Conservation (phyloP, 2,329 filamentous ascomycete species). For the Ceratocystis huliohia region DNA sequence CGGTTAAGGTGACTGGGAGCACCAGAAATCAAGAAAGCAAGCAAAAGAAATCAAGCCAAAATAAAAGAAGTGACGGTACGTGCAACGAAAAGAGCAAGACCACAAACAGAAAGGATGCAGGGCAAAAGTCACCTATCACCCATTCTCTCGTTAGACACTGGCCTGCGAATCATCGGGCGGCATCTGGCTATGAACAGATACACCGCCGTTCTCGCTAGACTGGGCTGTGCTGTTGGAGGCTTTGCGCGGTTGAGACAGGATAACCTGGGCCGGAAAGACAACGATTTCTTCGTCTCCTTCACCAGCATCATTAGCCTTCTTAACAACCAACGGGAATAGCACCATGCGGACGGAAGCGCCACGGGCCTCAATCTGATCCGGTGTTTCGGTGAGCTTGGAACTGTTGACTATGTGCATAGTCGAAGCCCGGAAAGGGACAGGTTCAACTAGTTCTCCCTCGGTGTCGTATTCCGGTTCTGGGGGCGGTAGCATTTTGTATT, state of each 20-base stretch:
- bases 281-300: conserved; percentile 89
- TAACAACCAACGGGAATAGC: conserved; percentile 90
- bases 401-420: conserved; percentile 81
- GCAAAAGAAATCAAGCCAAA: conserved; percentile 3
- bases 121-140: too few relatives aligned
- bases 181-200: conserved; percentile 25
- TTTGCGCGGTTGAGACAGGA: conserved; percentile 49
- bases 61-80: not conserved
- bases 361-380: conserved; percentile 67
- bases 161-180: conserved; percentile 28
- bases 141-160: conserved; percentile 25
- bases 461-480: conserved; percentile 89
- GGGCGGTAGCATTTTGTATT: conserved; percentile 97
- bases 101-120: conserved; percentile 8
- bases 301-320: conserved; percentile 81
- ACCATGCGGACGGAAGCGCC: conserved; percentile 77
- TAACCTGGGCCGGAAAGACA: conserved; percentile 86
- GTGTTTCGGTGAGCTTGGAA: conserved; percentile 42
- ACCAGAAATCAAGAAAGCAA: conserved; percentile 6
- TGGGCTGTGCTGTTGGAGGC: conserved; percentile 32
- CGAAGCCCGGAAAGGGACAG: conserved; percentile 77
- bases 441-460: conserved; percentile 76
- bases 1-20: conserved; percentile 13
- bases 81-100: conserved; percentile 6
- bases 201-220: conserved; percentile 41